Conservation (phyloP, 2,329 filamentous ascomycete genomes). For the Lachnellula suecica region DNA sequence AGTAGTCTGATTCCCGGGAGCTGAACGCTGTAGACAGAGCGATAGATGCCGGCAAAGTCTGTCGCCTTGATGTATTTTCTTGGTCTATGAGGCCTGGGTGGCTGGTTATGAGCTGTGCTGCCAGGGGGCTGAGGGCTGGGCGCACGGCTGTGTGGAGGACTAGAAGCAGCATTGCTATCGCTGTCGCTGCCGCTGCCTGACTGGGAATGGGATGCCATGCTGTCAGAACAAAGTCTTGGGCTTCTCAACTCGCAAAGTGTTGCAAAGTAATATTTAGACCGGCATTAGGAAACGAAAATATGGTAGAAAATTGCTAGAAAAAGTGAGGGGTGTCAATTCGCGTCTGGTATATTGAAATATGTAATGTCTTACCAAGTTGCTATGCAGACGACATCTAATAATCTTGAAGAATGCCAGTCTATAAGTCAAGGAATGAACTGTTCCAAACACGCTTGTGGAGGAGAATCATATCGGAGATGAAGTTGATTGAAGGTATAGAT, state of each 20-base stretch:
- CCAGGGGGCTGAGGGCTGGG: background rate
- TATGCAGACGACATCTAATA: background rate
- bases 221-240: no score
- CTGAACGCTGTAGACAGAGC: constrained; percentile 15
- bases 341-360: background rate
- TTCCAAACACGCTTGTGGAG: no score
- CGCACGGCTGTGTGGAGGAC: no score
- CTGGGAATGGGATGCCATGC: no score
- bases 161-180: no score
- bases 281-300: no score
- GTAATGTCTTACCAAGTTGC: background rate
- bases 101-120: background rate
- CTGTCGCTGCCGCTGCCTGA: no score
- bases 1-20: constrained; percentile 1
- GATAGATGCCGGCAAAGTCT: constrained; percentile 14
- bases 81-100: background rate
- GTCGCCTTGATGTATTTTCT: background rate
- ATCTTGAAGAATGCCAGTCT: background rate
- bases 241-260: no score
- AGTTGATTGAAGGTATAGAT: no score
- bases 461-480: no score
- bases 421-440: background rate
- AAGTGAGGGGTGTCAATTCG: background rate
- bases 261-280: no score
- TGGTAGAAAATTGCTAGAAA: background rate